These are phyloP conservation scores for Penicillium desertorum DNA, from an alignment of 495 filamentous ascomycete species.

Conservation along the genomic window DNA sequence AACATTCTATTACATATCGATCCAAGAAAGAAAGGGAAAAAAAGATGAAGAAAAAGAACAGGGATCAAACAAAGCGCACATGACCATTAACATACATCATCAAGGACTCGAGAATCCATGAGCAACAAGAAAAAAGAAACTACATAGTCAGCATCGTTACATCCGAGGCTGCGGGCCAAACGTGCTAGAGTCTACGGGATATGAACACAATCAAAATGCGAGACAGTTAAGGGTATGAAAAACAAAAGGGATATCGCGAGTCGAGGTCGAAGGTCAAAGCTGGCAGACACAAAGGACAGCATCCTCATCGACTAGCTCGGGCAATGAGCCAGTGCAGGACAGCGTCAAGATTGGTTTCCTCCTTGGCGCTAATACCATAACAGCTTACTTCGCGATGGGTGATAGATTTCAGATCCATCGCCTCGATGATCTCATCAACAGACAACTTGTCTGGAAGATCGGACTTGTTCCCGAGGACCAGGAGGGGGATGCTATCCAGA, in stretches of 20 bases:
- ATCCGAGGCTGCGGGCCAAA: constrained; percentile 13
- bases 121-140: constrained; percentile 4
- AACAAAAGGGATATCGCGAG: constrained; percentile 8
- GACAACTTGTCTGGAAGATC: constrained; percentile 83
- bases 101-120: background rate
- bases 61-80: background rate
- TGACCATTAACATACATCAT: constrained; percentile 11
- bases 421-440: constrained; percentile 93
- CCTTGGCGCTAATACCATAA: constrained; percentile 97
- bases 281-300: background rate
- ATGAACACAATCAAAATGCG: constrained; percentile 13
- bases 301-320: constrained; percentile 57
- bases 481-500: constrained; percentile 83
- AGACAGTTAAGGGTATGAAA: background rate
- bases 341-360: constrained; percentile 97
- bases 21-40: background rate
- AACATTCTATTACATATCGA: background rate
- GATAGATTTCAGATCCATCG: constrained; percentile 84
- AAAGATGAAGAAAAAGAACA: background rate
- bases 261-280: background rate
- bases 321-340: constrained; percentile 97
- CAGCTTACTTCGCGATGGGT: constrained; percentile 94
- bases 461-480: constrained; percentile 98
- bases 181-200: constrained; percentile 15
- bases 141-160: constrained; percentile 11